Base-by-base conservation (phyloP, 2,329 filamentous ascomycete species). In the Madurella fahalii region DNA sequence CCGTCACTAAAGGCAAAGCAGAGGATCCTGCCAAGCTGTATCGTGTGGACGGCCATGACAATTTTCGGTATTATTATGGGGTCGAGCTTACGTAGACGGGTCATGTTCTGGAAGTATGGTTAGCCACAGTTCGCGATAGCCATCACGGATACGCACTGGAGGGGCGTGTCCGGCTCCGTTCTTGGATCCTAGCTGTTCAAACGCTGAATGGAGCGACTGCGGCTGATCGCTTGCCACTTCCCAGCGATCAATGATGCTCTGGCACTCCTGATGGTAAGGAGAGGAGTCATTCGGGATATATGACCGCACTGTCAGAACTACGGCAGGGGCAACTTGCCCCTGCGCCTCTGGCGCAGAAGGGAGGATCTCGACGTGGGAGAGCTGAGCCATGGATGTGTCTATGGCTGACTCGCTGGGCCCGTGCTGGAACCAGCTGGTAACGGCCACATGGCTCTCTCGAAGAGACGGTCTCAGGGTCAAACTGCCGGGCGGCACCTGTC, bases 161-260 rank as follows among this genome's bases (percentile, higher is more conserved):
- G 48, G 71, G 54, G 45, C 77, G 82, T 64, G 82, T 83, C 64
- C 83, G 16, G 58, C 44, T 83, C 62, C 86, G 82, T 42, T 69
- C 69, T 58, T 65, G 9, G 79, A 77, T 8, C 84, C 82, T 25
- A 94, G 77, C 62, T 92, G 86, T 61, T 90, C 87, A 67, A 95
- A 93, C 12, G 86, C 87, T 2, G 85, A 73, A 66, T 94, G 88
- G 8, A 95, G 73, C 9, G 74, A 77, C 59, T 86, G 83, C n/a
- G 79, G 72, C 46, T 82, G 78, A 32, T 88, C 83, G 32, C 80
- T 77, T 9, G 93, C 68, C 13, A 95, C 74, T 62, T 94, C 86
- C 93, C 93, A 97, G 58, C 87, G 82, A 59, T 90, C 85, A 58
- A 97, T 77, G 40, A 92, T 81, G 61, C 86, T 95, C 62, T 87